Evolutionary conservation across 2,329 filamentous ascomycete genomes (phyloP).

Genomic region (Scolecobasidium constrictum): DNA sequence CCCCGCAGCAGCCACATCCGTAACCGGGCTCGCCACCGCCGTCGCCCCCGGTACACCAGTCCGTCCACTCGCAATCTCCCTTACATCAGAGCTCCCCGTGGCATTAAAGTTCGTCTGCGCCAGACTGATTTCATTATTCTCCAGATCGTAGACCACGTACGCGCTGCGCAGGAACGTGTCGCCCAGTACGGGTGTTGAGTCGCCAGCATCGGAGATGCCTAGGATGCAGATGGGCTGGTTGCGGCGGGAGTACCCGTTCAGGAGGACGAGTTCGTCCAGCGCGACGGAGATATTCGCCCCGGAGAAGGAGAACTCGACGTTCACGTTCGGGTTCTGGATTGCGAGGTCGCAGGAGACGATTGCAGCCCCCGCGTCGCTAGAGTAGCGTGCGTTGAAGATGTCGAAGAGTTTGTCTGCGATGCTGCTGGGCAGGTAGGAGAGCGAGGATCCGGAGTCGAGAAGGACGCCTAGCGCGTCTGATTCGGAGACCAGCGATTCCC

Average conservation of each 20-base stretch:
- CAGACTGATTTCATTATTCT: conserved; percentile 48
- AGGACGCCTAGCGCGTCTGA: conserved; percentile 43
- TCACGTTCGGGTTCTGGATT: conserved; percentile 31
- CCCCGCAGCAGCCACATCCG: conserved; percentile 32
- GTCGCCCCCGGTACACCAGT: conserved; percentile 42
- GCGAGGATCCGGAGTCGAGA: conserved; percentile 65
- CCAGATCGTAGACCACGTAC: conserved; percentile 52
- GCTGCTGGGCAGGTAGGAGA: conserved; percentile 57
- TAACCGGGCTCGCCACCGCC: conserved; percentile 39
- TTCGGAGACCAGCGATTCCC: conserved; percentile 30
- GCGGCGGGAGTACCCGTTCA: conserved; percentile 29
- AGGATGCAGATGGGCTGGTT: conserved; percentile 35
- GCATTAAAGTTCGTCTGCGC: conserved; percentile 52
- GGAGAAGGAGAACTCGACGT: conserved; percentile 48
- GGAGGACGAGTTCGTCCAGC: conserved; percentile 45
- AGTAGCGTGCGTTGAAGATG: conserved; percentile 30
- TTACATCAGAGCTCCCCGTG: conserved; percentile 33
- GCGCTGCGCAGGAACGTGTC: conserved; percentile 53
- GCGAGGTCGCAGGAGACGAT: conserved; percentile 43
- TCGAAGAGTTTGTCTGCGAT: conserved; percentile 37
- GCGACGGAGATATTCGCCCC: conserved; percentile 43
- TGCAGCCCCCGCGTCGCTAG: conserved; percentile 30
- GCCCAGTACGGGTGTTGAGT: conserved; percentile 41
- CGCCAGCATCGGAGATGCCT: conserved; percentile 40
- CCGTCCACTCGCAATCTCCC: conserved; percentile 42